Evolutionary conservation across 345 rosid genomes (phyloP).

Genomic region (Angophora floribunda): DNA sequence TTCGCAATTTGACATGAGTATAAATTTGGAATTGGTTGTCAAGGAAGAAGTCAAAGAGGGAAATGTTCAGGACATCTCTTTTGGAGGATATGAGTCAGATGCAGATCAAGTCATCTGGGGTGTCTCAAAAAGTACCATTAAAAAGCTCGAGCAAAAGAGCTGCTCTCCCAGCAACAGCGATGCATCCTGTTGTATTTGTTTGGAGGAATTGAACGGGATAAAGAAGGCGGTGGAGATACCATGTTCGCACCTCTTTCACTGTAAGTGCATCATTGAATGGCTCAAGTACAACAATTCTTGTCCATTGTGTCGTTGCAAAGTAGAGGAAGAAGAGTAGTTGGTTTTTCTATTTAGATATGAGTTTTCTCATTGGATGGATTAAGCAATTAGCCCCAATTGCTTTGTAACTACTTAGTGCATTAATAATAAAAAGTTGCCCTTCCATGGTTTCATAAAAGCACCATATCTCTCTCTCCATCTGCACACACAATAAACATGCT

Average conservation of each 20-base stretch:
- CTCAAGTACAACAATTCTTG: background rate
- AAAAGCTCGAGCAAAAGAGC: background rate
- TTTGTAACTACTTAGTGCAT: background rate
- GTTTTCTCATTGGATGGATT: background rate
- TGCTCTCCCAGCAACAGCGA: background rate
- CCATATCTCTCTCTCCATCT: too few relatives aligned
- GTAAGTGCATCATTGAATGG: background rate
- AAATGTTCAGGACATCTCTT: background rate
- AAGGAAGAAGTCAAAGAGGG: background rate
- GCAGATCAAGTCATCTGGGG: accelerated
- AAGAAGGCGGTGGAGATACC: background rate
- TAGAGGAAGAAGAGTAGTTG: background rate
- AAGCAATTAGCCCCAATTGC: too few relatives aligned
- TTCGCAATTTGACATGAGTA: background rate
- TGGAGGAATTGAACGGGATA: background rate
- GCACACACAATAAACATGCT: too few relatives aligned
- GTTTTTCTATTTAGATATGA: background rate
- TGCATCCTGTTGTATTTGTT: background rate
- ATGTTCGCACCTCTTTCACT: background rate
- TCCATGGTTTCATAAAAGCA: background rate
- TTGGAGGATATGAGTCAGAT: background rate
- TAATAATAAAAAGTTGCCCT: background rate
- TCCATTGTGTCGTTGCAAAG: background rate
- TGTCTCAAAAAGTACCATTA: background rate
- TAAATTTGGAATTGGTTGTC: background rate